Evolutionary conservation across 345 rosid species (phyloP).

Genomic region (Eucalyptus curtisii): DNA sequence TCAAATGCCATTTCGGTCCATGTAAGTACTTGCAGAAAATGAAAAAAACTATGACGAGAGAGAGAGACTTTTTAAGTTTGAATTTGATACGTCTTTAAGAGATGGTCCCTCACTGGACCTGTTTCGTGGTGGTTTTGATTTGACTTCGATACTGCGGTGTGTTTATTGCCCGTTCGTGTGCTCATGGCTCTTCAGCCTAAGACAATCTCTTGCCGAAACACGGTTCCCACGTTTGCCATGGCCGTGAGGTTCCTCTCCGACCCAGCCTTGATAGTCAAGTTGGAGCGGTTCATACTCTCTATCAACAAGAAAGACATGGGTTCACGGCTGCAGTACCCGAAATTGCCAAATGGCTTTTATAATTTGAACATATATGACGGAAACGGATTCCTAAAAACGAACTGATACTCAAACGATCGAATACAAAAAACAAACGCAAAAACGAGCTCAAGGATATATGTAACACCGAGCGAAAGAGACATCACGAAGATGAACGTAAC

Average conservation of each 20-base stretch:
- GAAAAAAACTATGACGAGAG: too few species aligned
- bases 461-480: too few species aligned
- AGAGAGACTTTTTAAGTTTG: too few species aligned
- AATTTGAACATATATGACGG: too few species aligned
- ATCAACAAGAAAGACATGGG: too few species aligned
- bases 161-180: conserved; percentile 26
- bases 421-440: accelerated
- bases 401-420: too few species aligned
- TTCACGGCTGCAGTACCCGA: accelerated
- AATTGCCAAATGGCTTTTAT: too few species aligned
- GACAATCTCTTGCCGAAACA: conserved; percentile 84
- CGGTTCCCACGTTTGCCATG: conserved; percentile 68
- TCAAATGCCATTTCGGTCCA: background rate
- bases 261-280: conserved; percentile 59
- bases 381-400: too few species aligned
- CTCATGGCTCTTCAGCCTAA: conserved; percentile 95
- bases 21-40: background rate
- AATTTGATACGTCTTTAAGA: background rate
- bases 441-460: too few species aligned
- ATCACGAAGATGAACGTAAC: too few species aligned
- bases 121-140: background rate
- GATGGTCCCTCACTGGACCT: background rate
- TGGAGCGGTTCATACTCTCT: too few species aligned
- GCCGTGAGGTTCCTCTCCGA: conserved; percentile 79
- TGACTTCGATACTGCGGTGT: background rate